Evolutionary conservation across 2,329 filamentous ascomycete genomes (phyloP).

Genomic region (Zymoseptoria brevis): DNA sequence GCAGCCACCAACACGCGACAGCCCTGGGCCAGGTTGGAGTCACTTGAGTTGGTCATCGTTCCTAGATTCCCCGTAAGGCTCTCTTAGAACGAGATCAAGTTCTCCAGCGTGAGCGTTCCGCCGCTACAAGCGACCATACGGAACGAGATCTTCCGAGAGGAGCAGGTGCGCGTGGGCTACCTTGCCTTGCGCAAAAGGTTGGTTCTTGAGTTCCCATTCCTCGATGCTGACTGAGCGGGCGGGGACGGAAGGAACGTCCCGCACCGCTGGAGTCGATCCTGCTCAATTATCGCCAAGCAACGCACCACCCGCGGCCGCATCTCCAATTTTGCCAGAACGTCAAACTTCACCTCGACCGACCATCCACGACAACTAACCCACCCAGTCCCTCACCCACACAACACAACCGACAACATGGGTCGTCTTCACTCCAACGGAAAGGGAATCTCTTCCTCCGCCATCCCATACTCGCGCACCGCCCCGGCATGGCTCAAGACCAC

Average conservation of each 20-base stretch:
- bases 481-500: conserved; percentile 98
- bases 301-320: not conserved
- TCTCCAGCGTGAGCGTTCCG: no score
- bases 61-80: not conserved
- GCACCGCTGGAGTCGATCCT: not conserved
- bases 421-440: conserved; percentile 99
- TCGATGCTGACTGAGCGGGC: not conserved
- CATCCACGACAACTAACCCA: not conserved
- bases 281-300: not conserved
- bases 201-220: no score
- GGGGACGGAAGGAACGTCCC: not conserved
- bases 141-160: no score
- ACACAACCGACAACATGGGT: conserved; percentile 62
- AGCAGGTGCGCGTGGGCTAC: no score
- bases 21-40: not conserved
- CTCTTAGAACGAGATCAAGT: not conserved
- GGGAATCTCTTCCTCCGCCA: conserved; percentile 91
- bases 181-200: no score
- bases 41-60: not conserved
- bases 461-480: conserved; percentile 91
- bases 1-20: not conserved
- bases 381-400: not conserved
- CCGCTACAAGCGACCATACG: no score
- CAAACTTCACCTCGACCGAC: not conserved
- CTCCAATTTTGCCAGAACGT: not conserved